Evolutionary conservation across 2,329 filamentous ascomycete genomes (phyloP), one percentile per base, ranked within the genome.

Genomic region (Colletotrichum melonis): DNA sequence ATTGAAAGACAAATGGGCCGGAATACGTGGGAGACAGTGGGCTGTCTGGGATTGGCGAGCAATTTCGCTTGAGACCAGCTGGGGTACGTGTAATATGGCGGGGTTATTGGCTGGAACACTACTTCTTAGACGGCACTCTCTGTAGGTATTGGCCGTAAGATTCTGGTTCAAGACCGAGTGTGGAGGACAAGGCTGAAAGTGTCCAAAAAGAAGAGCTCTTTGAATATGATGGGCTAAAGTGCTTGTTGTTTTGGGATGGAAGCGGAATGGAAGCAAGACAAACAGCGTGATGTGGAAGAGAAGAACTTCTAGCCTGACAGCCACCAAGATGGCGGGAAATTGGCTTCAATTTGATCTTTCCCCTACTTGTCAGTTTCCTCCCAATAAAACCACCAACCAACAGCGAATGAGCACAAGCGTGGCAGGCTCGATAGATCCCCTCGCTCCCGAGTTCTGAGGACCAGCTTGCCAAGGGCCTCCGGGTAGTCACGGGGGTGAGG

Each of bases 21-120:
- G 16, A 30, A 35, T 49, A 49, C 42, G 69, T 57, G 35, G 64
- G 65, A 54, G 8, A 26, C 22, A 38, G 46, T 64, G 55, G 66
- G 42, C 30, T 58, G 38, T 69, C 28, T 73, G 54, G 55, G 69
- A 70, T 60, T 56, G 52, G 42, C 16, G 56, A 46, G 19, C 66
- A 73, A 73, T 73, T 69, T 69, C 70, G 66, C 66, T 69, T 69
- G 65, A 42, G 54, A 64, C 63, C 42, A 73, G 66, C 70, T 32
- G 59, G 70, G 70, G 66, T 60, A n/a, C 26, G 59, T 49, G 59
- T 56, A 73, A 64, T 65, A 60, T 64, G 46, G 59, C 59, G 59
- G 70, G 66, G 55, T 63, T 55, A 63, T 54, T 59, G 70, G 56
- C 55, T 46, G 59, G 28, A 73, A 69, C 52, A 54, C 58, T 55